phyloP scores from a whole-genome alignment of 2,329 filamentous ascomycete genomes.

The Ramularia collo-cygni region DNA sequence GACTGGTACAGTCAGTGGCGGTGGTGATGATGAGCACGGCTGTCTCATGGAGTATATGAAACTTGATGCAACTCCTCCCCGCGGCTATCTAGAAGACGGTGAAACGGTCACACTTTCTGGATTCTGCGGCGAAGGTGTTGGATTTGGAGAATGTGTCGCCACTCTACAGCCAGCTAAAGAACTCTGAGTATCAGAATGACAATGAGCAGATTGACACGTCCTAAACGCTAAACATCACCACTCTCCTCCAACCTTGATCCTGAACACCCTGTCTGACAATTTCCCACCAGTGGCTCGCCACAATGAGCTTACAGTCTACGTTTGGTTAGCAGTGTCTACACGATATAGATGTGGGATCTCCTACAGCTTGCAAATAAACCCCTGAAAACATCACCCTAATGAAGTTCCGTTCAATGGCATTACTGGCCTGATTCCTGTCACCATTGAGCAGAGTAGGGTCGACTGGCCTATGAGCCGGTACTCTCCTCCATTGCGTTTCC shows the following conservation, averaged over 20 bases:
- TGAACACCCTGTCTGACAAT: conserved; percentile 44
- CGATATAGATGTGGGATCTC: conserved; percentile 26
- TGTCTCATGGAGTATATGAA: conserved; percentile 38
- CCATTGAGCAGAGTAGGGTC: conserved; percentile 37
- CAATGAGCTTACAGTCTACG: conserved; percentile 35
- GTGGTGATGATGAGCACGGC: conserved; percentile 32
- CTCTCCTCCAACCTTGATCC: conserved; percentile 50
- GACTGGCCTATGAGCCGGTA: conserved; percentile 43
- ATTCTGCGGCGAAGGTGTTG: conserved; percentile 32
- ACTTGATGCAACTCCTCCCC: conserved; percentile 29
- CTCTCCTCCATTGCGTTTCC: conserved; percentile 42
- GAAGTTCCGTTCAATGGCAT: conserved; percentile 41
- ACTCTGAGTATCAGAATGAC: too few relatives aligned
- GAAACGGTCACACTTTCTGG: conserved; percentile 35
- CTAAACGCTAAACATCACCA: conserved; percentile 11
- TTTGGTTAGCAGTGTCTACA: conserved; percentile 6
- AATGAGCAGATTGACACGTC: too few relatives aligned
- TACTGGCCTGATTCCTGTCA: conserved; percentile 40
- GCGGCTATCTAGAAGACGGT: conserved; percentile 36
- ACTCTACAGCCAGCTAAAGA: conserved; percentile 26
- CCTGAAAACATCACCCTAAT: conserved; percentile 46
- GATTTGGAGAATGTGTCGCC: conserved; percentile 37
- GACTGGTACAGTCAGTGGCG: conserved; percentile 36
- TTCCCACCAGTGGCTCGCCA: conserved; percentile 48
- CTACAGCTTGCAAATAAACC: conserved; percentile 37